A percentile compares a stretch with the other conserved stretches of the same genome.
These are phyloP conservation scores for Meyerozyma smithsonii DNA, from an alignment of 1,139 yeast species.

Conservation along the genomic window DNA sequence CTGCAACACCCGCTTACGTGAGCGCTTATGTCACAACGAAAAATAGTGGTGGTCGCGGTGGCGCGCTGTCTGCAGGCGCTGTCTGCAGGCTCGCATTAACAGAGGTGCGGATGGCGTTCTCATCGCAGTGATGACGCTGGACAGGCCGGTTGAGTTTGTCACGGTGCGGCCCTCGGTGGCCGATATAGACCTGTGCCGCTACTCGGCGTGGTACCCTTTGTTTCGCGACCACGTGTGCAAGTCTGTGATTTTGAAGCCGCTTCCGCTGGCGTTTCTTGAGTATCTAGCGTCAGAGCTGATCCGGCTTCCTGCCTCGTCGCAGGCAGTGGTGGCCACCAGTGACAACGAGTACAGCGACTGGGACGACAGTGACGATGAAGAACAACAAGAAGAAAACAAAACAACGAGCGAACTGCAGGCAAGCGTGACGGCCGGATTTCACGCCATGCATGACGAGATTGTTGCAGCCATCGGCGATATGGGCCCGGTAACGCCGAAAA, in stretches of 20 bases:
- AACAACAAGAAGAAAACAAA: slow-evolving; percentile 15
- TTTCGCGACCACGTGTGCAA: slow-evolving; percentile 50
- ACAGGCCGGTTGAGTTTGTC: slow-evolving; percentile 19
- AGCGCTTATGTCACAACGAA: background rate
- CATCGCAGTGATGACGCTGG: slow-evolving; percentile 11
- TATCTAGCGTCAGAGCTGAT: slow-evolving; percentile 79
- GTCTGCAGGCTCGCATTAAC: background rate
- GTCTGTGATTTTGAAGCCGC: slow-evolving; percentile 54
- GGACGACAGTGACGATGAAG: slow-evolving; percentile 47
- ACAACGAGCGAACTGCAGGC: slow-evolving; percentile 23
- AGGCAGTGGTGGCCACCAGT: slow-evolving; percentile 34
- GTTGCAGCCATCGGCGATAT: slow-evolving; percentile 33
- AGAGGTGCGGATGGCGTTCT: background rate
- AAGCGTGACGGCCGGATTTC: slow-evolving; percentile 45
- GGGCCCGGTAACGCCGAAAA: slow-evolving; percentile 73
- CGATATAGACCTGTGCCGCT: slow-evolving; percentile 64
- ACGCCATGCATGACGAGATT: slow-evolving; percentile 54
- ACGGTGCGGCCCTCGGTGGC: slow-evolving; percentile 35
- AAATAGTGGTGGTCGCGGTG: too few relatives aligned
- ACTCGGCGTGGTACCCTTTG: slow-evolving; percentile 64
- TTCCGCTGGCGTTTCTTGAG: slow-evolving; percentile 63
- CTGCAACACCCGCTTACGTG: background rate
- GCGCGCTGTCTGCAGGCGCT: too few relatives aligned
- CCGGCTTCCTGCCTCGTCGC: slow-evolving; percentile 49
- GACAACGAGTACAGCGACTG: slow-evolving; percentile 72